Evolutionary conservation across 805 yeast species (phyloP), one percentile per base, ranked within the genome.

Genomic region (Barnettozyma sucrosica): DNA sequence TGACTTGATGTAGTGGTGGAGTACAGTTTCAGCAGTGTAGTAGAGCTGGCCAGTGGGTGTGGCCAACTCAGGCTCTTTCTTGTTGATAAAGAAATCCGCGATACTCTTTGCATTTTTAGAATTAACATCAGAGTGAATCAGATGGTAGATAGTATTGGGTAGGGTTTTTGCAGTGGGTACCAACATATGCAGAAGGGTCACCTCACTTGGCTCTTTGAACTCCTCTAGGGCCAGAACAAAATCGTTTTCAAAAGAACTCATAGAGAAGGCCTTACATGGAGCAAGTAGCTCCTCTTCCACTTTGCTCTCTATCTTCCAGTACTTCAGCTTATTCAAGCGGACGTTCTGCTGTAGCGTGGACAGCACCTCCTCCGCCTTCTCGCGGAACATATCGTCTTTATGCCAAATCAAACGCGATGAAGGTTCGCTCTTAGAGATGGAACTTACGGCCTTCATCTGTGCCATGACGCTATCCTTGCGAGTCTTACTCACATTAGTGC

Each of bases 1-100:
- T 7, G 44, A 19, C 4, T 24, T 41, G 3, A 45, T 14, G 16
- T 48, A 38, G 10, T 45, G 44, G 3, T 44, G 42, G 16, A 46
- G 51, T 11, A 56, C 51, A 10, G 20, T 36, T 24, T 55, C 60
- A 7, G 46, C 11, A 9, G 55, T 36, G 19, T 49, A 51, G 14
- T 51, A 41, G 3, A 38, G 40, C 10, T 48, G 51, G 3, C 30
- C 46, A 11, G 43, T 30, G 5, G 21, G 18, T 4, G 42, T 18
- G 6, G 14, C 13, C 3, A 47, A 20, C 4, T 34, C 36, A 5
- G 44, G 34, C n/a, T 40, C 18, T 20, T 34, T 34, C 21, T 47
- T 19, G 10, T n/a, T 26, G 18, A 2, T 10, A 36, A 45, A 19
- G 33, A 40, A 7, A 16, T 19, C 8, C 14, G 37, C 23, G 16